Conservation (phyloP, 2,329 filamentous ascomycete species). For the Harringtonia aguacate region DNA sequence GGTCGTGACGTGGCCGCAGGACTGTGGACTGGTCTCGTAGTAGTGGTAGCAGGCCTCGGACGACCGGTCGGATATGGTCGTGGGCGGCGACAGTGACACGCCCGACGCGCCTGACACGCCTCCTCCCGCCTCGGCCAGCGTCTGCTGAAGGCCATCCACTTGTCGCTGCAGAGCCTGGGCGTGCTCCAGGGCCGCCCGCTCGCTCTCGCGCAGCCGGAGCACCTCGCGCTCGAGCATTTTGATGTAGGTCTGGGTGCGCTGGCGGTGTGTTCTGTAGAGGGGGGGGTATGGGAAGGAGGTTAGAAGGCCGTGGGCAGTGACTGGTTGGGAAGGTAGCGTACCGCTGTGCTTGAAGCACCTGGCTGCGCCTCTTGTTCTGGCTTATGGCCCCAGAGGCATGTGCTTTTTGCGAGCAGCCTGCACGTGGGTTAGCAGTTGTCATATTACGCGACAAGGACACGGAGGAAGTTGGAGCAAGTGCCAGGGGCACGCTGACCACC, state of each 20-base stretch:
- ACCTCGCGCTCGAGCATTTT: conserved; percentile 5
- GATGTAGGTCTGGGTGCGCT: conserved; percentile 2
- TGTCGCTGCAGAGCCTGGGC: not conserved
- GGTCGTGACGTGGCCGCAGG: not conserved
- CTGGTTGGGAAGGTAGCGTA: no score
- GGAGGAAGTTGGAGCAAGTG: no score
- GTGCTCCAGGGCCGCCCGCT: not conserved
- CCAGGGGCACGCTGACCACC: no score
- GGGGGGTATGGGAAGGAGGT: not conserved
- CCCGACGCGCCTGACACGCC: no score
- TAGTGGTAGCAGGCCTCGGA: no score
- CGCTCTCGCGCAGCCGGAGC: not conserved
- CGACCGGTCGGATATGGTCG: no score
- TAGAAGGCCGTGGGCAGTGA: not conserved
- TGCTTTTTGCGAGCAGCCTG: no score
- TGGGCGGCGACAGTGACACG: no score
- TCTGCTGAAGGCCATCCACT: not conserved
- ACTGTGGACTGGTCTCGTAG: not conserved
- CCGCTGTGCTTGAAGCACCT: conserved; percentile 1
- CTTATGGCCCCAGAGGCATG: not conserved
- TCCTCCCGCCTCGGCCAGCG: not conserved
- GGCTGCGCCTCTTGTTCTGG: not conserved
- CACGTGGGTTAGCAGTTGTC: no score
- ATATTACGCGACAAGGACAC: no score
- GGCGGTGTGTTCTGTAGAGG: conserved; percentile 1